Percentiles rank a stretch among this genome's conserved stretches.
Conservation (phyloP, 768 basidiomycete species). For the Auricularia sp. region DNA sequence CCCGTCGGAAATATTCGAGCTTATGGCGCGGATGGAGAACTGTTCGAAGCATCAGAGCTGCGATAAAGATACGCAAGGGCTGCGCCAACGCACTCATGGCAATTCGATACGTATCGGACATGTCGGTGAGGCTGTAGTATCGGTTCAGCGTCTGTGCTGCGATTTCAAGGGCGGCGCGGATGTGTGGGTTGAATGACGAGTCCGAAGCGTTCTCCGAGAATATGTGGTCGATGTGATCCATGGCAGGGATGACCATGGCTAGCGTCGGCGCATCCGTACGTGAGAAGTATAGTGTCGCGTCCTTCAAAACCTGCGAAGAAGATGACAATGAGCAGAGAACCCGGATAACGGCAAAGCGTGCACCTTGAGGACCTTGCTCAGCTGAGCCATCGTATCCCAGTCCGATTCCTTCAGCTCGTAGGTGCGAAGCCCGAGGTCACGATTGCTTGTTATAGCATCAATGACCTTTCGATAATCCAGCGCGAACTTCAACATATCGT, state of each 20-base stretch:
- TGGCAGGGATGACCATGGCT: slow-evolving; percentile 18
- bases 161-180: slow-evolving; percentile 19
- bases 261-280: slow-evolving; percentile 13
- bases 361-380: slow-evolving; percentile 17
- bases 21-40: too few species aligned
- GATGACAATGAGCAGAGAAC: neutral
- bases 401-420: slow-evolving; percentile 11
- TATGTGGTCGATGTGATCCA: slow-evolving; percentile 15
- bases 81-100: slow-evolving; percentile 21
- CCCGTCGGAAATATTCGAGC: too few species aligned
- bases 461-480: slow-evolving; percentile 10
- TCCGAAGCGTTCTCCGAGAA: slow-evolving; percentile 10
- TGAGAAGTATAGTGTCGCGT: slow-evolving; percentile 19
- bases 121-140: slow-evolving; percentile 24
- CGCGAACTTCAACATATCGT: slow-evolving; percentile 12
- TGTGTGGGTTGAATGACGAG: slow-evolving; percentile 11
- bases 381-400: slow-evolving; percentile 12
- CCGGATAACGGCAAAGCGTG: neutral
- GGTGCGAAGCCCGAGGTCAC: neutral
- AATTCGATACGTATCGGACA: slow-evolving; percentile 22
- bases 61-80: too few species aligned
- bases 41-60: too few species aligned
- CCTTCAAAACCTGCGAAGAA: slow-evolving; percentile 11
- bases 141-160: slow-evolving; percentile 23
- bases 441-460: slow-evolving; percentile 4